phyloP scores from a whole-genome alignment of 73 alveolate species.

The Paramecium pentaurelia region DNA sequence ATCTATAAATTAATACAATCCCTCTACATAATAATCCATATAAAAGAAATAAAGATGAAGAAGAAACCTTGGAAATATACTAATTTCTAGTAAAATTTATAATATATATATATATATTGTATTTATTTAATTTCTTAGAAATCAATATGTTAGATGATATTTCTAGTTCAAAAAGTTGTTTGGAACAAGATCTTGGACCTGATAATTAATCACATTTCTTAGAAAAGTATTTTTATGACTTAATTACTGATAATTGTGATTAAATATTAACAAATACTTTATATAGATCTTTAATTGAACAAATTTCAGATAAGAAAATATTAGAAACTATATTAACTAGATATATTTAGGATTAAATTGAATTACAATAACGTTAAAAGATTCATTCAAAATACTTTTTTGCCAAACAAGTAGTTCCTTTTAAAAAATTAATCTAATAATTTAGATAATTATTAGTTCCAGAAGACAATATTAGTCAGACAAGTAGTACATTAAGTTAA shows the following conservation, averaged over 20 bases:
- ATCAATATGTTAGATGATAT: background rate
- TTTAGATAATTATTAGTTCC: background rate
- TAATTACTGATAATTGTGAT: background rate
- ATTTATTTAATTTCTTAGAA: background rate
- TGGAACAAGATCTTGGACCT: background rate
- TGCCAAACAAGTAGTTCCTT: background rate
- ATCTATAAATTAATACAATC: background rate
- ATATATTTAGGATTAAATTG: background rate
- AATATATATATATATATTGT: background rate
- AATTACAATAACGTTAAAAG: background rate
- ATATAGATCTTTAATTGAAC: background rate
- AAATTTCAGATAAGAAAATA: background rate
- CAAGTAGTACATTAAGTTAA: background rate
- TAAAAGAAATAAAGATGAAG: background rate
- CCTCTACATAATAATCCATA: background rate
- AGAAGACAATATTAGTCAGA: background rate
- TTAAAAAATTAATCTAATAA: background rate
- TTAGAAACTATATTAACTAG: background rate
- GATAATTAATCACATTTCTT: background rate
- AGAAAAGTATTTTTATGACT: constrained; percentile 3
- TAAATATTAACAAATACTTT: background rate
- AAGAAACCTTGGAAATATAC: background rate
- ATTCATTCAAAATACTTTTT: background rate
- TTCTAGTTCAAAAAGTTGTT: constrained; percentile 18
- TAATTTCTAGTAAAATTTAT: background rate